Percentiles rank a stretch among this genome's conserved stretches.
Evolutionary conservation across 169 alveolate genomes (phyloP).

Genomic region (Neospora caninum): DNA sequence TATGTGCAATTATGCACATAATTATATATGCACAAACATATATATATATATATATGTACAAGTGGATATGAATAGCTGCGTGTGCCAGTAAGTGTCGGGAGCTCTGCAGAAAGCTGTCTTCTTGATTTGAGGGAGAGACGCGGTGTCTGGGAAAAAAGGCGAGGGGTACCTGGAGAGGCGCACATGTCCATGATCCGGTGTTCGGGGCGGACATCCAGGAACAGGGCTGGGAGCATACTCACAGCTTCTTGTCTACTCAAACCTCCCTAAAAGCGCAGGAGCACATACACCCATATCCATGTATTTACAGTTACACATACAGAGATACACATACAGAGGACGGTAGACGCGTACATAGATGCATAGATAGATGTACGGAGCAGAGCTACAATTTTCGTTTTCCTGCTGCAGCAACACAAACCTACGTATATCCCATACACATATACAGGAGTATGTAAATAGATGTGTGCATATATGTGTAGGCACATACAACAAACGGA

Average conservation of each 20-base stretch:
- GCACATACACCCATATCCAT: background rate
- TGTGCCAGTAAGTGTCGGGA: background rate
- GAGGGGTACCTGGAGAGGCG: slow-evolving; percentile 84
- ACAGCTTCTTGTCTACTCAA: slow-evolving; percentile 85
- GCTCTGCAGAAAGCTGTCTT: background rate
- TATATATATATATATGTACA: background rate
- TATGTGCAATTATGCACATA: background rate
- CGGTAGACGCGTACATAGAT: no score
- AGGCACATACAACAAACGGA: no score
- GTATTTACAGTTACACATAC: background rate
- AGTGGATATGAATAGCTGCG: background rate
- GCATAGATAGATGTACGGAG: no score
- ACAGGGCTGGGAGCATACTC: slow-evolving; percentile 88
- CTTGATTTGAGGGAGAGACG: no score
- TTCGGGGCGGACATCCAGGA: slow-evolving; percentile 78
- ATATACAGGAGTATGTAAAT: no score
- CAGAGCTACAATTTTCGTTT: no score
- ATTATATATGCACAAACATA: background rate
- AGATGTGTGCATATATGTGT: no score
- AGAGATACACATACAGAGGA: background rate
- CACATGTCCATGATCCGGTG: slow-evolving; percentile 87
- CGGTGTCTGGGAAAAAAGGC: no score
- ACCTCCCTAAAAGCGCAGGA: slow-evolving; percentile 37
- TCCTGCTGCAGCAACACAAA: no score
- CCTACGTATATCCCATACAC: no score